These are phyloP conservation scores for Talaromyces sp. DNA, from an alignment of 2,329 filamentous ascomycete genomes.

Conservation along the genomic window DNA sequence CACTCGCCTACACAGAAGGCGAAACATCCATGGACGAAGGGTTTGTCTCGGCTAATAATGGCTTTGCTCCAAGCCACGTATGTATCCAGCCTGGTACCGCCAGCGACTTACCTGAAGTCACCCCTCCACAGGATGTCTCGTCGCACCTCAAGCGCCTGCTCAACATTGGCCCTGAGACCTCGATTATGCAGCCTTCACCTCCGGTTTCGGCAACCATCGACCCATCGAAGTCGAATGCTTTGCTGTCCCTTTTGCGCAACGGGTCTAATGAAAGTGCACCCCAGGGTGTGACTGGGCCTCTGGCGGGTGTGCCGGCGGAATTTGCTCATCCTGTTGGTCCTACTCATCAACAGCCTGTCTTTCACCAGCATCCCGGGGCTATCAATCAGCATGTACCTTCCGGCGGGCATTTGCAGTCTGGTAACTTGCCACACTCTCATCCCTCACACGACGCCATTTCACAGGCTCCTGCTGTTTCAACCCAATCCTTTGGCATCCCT, in stretches of 20 bases:
- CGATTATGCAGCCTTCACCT: slow-evolving; percentile 6
- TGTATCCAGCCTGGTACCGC: slow-evolving; percentile 20
- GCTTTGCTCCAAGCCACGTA: slow-evolving; percentile 15
- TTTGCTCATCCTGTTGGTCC: slow-evolving; percentile 43
- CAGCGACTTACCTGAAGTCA: slow-evolving; percentile 38
- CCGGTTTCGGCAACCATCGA: slow-evolving; percentile 22
- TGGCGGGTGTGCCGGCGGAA: slow-evolving; percentile 45
- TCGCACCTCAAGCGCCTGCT: slow-evolving; percentile 47
- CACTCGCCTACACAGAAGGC: slow-evolving; percentile 40
- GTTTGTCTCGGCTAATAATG: slow-evolving; percentile 15
- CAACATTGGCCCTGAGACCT: slow-evolving; percentile 28
- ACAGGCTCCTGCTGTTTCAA: neutral
- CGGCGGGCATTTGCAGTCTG: neutral
- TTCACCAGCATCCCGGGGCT: neutral
- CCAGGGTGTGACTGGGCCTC: slow-evolving; percentile 15
- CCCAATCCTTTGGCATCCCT: neutral
- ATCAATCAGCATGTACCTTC: neutral
- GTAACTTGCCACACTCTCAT: neutral
- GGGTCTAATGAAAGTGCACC: slow-evolving; percentile 21
- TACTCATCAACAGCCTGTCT: slow-evolving; percentile 1
- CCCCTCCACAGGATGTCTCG: slow-evolving; percentile 38
- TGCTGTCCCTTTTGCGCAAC: slow-evolving; percentile 52
- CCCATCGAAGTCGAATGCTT: slow-evolving; percentile 42
- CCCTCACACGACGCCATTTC: neutral
- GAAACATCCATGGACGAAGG: slow-evolving; percentile 57